Base-by-base conservation (phyloP, 2,329 filamentous ascomycete species). In the Claviceps digitariae region DNA sequence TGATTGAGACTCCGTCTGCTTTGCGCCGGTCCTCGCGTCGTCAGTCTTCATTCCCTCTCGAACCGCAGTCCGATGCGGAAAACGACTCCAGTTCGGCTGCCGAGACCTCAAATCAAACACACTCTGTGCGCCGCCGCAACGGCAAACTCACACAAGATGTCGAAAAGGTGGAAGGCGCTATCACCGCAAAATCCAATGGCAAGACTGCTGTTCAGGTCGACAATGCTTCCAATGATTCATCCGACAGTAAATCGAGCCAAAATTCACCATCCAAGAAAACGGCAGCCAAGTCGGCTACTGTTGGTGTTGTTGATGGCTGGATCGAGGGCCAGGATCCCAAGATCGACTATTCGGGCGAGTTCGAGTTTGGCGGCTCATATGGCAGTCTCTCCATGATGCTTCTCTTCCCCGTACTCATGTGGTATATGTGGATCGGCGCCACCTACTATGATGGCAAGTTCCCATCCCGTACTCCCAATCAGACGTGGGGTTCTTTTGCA, bases 381-480 rank as follows among this genome's bases (percentile, higher is more conserved):
- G 91, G 93, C 53, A 85, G 90, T 44, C 71, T 79, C 17, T 74
- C 79, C 60, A 90, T 96, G 81, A 97, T 97, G 89, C 77, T 90
- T 57, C 82, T 86, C 47, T 98, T 97, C 70, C 93, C 93, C n/a
- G 57, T 84, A 40, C 78, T 98, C 62, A 97, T 97, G 91, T 96
- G 88, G 79, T 97, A 96, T 73, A 95, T 98, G 90, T 97, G 90
- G 90, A 84, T 95, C 68, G 93, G 93, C 50, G 87, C 91, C 36
- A 90, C 84, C 50, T 95, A 91, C 72, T 98, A 96, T 72, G 75
- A 89, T 65, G 91, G 91, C 61, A 83, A 86, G 58, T 75, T 94
- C 51, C 93, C 93, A 17, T 71, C 73, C 45, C 86, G 82, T 1
- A 71, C 72, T 2, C 66, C 79, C 45, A 86, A 79, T 44, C 78